Evolutionary conservation across 257 asterid genomes (phyloP), one percentile per base, ranked within the genome.

Genomic region (Mentha longifolia): DNA sequence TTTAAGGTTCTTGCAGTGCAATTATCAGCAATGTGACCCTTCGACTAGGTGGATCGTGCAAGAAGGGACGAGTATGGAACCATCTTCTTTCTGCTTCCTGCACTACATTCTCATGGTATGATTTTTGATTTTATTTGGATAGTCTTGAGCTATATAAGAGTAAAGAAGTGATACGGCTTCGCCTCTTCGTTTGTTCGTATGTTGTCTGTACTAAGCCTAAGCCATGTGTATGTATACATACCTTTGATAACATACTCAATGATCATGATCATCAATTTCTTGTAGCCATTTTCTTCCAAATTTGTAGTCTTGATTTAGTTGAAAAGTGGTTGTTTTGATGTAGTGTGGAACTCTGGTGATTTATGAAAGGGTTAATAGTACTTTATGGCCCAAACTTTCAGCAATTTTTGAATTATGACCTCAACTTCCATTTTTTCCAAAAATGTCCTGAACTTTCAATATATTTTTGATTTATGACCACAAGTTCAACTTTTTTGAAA

Each of bases 51-150:
- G 79, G 61, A 52, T 63, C 61, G 45, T 46, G 31, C 35, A 37
- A 70, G 67, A 71, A 71, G 65, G 74, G 49, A 57, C 15, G 59
- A 20, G 42, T 8, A 11, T 16, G 42, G 8, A 72, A 61, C 50
- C 46, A 20, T 70, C 62, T 70, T 67, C 30, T 68, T 31, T 25
- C 16, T 72, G 41, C 68, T 68, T 78, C 70, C 7, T 72, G 74
- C 61, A 73, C 74, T 49, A 17, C 67, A 61, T 61, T 65, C 61
- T 71, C 50, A 41, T 60, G 79, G 65, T 74, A 50, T 54, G 5
- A 51, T 61, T 61, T 63, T 71, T 60, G 31, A 28, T 78, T 65
- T 73, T 7, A 41, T 58, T 70, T 46, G 57, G 54, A 52, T 73
- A 72, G 74, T 45, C 37, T 66, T 54, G 49, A 46, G 58, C 61